Evolutionary conservation across 164 flowering plant genomes (phyloP).

Genomic region (Litsea cubeba): DNA sequence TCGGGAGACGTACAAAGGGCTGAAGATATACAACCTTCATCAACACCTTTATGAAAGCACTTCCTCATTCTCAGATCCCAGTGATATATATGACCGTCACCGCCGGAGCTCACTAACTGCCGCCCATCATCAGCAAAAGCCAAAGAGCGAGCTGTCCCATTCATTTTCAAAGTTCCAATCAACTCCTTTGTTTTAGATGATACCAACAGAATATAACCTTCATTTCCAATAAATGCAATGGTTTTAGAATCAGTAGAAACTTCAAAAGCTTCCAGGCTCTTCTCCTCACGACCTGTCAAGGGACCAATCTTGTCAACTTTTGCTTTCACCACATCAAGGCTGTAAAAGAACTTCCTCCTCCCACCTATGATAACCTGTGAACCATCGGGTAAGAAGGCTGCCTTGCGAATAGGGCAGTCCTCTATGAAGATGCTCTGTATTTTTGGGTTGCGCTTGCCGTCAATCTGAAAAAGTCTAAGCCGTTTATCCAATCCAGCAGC

Average conservation of each 20-base stretch:
- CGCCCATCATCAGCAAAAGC: slow-evolving; percentile 74
- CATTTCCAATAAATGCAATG: slow-evolving; percentile 84
- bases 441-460: slow-evolving; percentile 76
- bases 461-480: slow-evolving; percentile 80
- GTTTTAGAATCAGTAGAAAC: slow-evolving; percentile 81
- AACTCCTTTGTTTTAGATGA: slow-evolving; percentile 79
- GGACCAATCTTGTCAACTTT: slow-evolving; percentile 74
- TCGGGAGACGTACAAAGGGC: slow-evolving; percentile 62
- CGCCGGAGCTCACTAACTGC: slow-evolving; percentile 77
- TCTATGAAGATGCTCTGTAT: slow-evolving; percentile 72
- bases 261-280: slow-evolving; percentile 84
- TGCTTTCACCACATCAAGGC: slow-evolving; percentile 80
- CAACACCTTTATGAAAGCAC: slow-evolving; percentile 77
- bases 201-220: slow-evolving; percentile 82
- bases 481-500: slow-evolving; percentile 72
- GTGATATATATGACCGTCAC: slow-evolving; percentile 88
- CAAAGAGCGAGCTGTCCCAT: slow-evolving; percentile 74
- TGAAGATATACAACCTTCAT: slow-evolving; percentile 74
- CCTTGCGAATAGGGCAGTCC: slow-evolving; percentile 82
- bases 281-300: slow-evolving; percentile 84
- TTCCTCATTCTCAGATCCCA: slow-evolving; percentile 86
- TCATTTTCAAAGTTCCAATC: slow-evolving; percentile 92
- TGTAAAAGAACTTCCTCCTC: slow-evolving; percentile 87
- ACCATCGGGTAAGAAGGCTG: slow-evolving; percentile 77
- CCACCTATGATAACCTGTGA: slow-evolving; percentile 80